A percentile compares a stretch with the other conserved stretches of the same genome.
These are phyloP conservation scores for Lindgomyces ingoldianus DNA, from an alignment of 495 filamentous ascomycete species.

Conservation along the genomic window DNA sequence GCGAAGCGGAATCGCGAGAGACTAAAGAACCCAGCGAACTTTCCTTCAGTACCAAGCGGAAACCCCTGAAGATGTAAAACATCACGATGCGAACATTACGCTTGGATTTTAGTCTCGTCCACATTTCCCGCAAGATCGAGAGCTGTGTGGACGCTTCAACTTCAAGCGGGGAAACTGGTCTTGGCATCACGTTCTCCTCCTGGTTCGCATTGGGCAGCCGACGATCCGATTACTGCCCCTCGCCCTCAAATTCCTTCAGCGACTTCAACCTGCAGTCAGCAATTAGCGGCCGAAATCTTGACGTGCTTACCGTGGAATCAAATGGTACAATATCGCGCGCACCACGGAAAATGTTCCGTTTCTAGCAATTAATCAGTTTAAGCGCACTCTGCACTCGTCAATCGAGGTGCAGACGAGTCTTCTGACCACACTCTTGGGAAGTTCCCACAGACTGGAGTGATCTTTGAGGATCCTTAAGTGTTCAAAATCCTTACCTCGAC, in stretches of 20 bases:
- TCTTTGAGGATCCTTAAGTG: too few species aligned
- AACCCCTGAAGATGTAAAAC: conserved; percentile 51
- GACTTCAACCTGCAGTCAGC: conserved; percentile 29
- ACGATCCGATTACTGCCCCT: conserved; percentile 20
- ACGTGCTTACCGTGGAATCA: conserved; percentile 13
- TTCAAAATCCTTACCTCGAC: too few species aligned
- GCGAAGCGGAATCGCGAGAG: conserved; percentile 81
- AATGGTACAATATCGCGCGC: too few species aligned
- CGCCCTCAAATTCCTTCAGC: conserved; percentile 19
- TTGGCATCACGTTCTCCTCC: conserved; percentile 22
- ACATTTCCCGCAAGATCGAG: too few species aligned
- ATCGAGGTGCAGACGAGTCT: too few species aligned
- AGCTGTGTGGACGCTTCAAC: conserved; percentile 11
- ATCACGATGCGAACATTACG: background rate
- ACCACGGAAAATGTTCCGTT: background rate
- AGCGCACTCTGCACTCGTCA: too few species aligned
- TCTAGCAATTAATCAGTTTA: too few species aligned
- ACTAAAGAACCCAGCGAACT: conserved; percentile 72
- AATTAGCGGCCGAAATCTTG: conserved; percentile 21
- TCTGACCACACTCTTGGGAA: too few species aligned
- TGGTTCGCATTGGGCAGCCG: conserved; percentile 16
- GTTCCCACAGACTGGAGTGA: too few species aligned
- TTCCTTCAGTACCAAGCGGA: conserved; percentile 79
- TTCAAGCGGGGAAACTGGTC: conserved; percentile 14
- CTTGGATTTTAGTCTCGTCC: background rate